These are phyloP conservation scores for Erythrobasidium yunnanense DNA, from an alignment of 768 basidiomycete species.

Conservation along the genomic window DNA sequence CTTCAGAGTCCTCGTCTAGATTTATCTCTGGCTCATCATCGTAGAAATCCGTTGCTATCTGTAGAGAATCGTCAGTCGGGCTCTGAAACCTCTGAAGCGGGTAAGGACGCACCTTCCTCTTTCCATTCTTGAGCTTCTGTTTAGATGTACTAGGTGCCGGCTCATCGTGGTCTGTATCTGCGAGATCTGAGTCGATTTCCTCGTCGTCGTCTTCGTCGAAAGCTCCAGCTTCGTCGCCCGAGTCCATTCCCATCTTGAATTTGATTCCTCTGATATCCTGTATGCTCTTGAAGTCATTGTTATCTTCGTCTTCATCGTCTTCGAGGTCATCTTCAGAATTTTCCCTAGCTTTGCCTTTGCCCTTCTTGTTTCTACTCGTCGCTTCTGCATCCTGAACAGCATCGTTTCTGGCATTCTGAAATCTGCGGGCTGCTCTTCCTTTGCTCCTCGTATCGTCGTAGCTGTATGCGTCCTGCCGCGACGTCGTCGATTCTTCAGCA, in stretches of 20 bases:
- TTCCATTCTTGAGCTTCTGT: slow-evolving; percentile 39
- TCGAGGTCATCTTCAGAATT: slow-evolving; percentile 43
- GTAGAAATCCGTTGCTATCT: slow-evolving; percentile 51
- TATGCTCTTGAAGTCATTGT: slow-evolving; percentile 38
- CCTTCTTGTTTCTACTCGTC: slow-evolving; percentile 7
- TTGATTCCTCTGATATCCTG: slow-evolving; percentile 37
- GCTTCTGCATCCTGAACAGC: background rate
- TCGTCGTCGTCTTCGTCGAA: slow-evolving; percentile 42
- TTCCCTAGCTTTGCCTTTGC: slow-evolving; percentile 32
- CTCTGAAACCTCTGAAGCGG: background rate
- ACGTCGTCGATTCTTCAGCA: background rate
- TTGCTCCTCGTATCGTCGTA: background rate
- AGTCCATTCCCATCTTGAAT: slow-evolving; percentile 45
- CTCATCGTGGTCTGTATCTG: slow-evolving; percentile 56
- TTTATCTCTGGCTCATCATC: slow-evolving; percentile 52
- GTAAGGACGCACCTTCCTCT: slow-evolving; percentile 23
- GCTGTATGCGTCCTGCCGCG: background rate
- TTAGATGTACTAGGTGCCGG: slow-evolving; percentile 49
- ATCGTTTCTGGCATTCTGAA: background rate
- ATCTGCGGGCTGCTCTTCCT: background rate
- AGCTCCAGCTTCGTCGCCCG: slow-evolving; percentile 43
- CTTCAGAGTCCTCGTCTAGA: slow-evolving; percentile 33
- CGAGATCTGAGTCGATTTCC: slow-evolving; percentile 71
- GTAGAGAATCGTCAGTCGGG: slow-evolving; percentile 40
- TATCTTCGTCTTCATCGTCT: slow-evolving; percentile 41